These are phyloP conservation scores for Trichophyton benhamiae DNA, from an alignment of 2,329 filamentous ascomycete species.

Conservation along the genomic window DNA sequence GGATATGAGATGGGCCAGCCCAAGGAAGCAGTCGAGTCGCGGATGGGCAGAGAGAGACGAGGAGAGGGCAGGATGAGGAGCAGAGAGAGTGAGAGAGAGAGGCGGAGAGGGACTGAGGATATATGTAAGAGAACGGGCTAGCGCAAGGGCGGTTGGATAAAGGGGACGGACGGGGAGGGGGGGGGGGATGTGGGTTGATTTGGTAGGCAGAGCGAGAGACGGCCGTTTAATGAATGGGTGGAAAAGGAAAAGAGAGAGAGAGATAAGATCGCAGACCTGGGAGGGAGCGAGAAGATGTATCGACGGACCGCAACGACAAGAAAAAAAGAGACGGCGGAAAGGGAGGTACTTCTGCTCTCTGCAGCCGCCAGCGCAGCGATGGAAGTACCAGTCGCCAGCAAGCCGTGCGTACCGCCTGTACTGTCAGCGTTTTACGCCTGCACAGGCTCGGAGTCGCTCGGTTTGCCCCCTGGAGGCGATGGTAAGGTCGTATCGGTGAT, in stretches of 20 bases:
- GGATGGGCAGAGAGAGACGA: conserved; percentile 4
- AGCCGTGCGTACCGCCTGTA: conserved; percentile 4
- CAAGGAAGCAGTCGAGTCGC: conserved; percentile 8
- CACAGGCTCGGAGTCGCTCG: background rate
- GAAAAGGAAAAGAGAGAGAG: conserved; percentile 5
- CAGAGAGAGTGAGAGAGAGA: conserved; percentile 6
- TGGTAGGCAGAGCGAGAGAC: background rate
- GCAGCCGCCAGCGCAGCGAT: background rate
- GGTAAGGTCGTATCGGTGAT: background rate
- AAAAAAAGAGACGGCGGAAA: background rate
- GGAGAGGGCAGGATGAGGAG: conserved; percentile 5
- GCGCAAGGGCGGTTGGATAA: background rate
- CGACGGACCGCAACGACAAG: background rate
- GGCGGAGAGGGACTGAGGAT: background rate
- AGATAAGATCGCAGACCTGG: background rate
- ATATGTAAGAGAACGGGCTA: conserved; percentile 6
- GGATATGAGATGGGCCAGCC: conserved; percentile 14
- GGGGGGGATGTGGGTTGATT: too few species aligned
- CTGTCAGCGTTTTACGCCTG: conserved; percentile 2
- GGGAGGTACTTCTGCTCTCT: background rate
- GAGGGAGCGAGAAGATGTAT: conserved; percentile 4
- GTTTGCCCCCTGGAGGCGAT: background rate
- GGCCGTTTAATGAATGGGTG: background rate
- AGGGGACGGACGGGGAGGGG: too few species aligned
- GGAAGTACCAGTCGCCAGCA: background rate